phyloP scores from a whole-genome alignment of 2,329 filamentous ascomycete genomes.

The Ceratocystis colombiana region DNA sequence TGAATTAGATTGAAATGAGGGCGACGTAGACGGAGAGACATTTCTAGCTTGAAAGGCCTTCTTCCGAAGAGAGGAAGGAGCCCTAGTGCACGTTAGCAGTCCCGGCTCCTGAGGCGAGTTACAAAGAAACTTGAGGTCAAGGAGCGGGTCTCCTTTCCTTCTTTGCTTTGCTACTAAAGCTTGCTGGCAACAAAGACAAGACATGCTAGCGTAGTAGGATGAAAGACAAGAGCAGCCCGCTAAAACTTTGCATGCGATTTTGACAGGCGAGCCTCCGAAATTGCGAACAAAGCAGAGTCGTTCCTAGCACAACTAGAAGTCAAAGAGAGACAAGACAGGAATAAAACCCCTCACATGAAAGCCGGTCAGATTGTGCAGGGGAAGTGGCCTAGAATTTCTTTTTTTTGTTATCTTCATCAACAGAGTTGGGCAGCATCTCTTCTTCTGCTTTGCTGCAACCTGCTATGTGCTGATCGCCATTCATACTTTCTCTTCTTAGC shows the following conservation, averaged over 20 bases:
- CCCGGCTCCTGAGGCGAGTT: conserved; percentile 19
- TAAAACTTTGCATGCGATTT: not conserved
- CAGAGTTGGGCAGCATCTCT: not conserved
- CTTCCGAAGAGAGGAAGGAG: too few species aligned
- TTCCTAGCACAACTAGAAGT: not conserved
- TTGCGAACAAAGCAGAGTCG: not conserved
- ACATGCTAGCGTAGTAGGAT: not conserved
- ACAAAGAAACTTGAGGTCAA: not conserved
- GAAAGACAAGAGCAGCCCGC: not conserved
- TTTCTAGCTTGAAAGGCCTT: too few species aligned
- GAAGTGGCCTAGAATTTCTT: not conserved
- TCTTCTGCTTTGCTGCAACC: not conserved
- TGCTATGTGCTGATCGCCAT: not conserved
- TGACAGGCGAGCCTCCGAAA: not conserved
- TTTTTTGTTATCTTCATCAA: not conserved
- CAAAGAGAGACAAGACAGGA: too few species aligned
- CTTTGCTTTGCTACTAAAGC: too few species aligned
- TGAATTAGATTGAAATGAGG: too few species aligned
- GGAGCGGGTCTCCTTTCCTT: not conserved
- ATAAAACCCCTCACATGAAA: too few species aligned
- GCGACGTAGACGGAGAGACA: too few species aligned
- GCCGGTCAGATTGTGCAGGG: too few species aligned
- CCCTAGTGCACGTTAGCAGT: not conserved
- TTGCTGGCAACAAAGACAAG: not conserved
- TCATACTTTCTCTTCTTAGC: not conserved